Base-by-base conservation (phyloP, 805 yeast genomes). In the Wickerhamiella kurtzmanii region DNA sequence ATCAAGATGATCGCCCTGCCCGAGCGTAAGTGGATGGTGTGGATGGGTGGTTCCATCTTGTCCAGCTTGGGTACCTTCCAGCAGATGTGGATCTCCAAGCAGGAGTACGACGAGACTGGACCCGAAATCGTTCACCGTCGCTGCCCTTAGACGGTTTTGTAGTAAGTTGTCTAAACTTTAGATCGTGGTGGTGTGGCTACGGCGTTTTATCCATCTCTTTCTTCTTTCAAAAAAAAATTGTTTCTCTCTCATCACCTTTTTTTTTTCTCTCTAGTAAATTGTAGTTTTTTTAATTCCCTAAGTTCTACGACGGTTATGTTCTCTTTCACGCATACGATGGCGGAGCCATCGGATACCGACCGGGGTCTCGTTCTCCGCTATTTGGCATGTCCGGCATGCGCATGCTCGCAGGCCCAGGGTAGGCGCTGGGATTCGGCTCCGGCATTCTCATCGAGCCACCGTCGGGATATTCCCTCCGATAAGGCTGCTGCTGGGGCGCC, bases 71-170 rank as follows among this genome's bases (percentile, higher is more conserved):
- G 96, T 55, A 92, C 98, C 71, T 92, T 92, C 96, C 97, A 92
- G 80, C 97, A 92, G 76, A 89, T 92, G 97, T 92, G 98, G 98
- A 87, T 92, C 84, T 88, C 97, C 68, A 92, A 92, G 81, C 97
- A 92, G 78, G 98, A 92, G 79, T 92, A 92, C 83, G 98, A 92
- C 81, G 98, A 92, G 79, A 85, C 96, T 75, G 98, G 98, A 68
- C 98, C 98, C 66, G 87, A 96, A 56, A 92, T 92, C 69, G 98
- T 92, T 65, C 92, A 83, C 80, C 88, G 82, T 75, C 84, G 84
- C 76, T 83, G 94, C 77, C 82, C 82, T 80, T 82, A 80, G 78
- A 66, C 53, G 21, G 43, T 22, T 56, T 28, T 45, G 16, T 45
- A 28, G 21, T 39, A 42, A 16, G n/a, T 17, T n/a, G 11, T 6